Evolutionary conservation across 2,329 filamentous ascomycete genomes (phyloP), one percentile per base, ranked within the genome.

Genomic region (Zymoseptoria ardabiliae): DNA sequence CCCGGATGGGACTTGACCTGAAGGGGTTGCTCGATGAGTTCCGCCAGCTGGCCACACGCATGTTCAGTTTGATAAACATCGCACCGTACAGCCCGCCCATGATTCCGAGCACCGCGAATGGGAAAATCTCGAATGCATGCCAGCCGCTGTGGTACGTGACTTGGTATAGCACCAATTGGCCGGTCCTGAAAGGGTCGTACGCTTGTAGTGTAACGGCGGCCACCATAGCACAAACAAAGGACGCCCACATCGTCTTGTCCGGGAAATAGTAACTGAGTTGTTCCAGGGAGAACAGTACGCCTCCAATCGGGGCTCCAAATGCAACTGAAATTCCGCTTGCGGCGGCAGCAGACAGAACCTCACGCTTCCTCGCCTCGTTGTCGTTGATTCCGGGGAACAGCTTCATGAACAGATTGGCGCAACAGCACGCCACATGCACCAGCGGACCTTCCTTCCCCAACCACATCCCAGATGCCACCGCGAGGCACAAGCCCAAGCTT

Each of bases 241-340:
- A 96, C 73, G 97, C 94, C 94, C 94, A 99, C 94, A 99, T 97
- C 9, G 94, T 97, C 75, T 97, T 97, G 76, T 97, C 93, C 0
- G 94, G 93, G 68, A 97, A 97, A 74, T 97, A 97, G 73, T 97
- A 97, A 0, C 91, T 96, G 2, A 97, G 79, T 82, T 96, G 91
- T 83, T 96, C 93, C n/a, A 97, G 83, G 75, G 90, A 95, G 78
- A 97, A 97, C 20, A 97, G 78, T 21, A 97, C 93, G 53, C 93
- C 93, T 10, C 93, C 94, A 58, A 97, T 96, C 8, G 92, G 92
- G 5, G 92, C 90, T 28, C 92, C 92, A 73, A 97, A 97, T 51
- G 92, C 92, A 25, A 97, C 92, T 1, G 91, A 96, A 49, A 97
- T 96, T 48, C 92, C 92, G 5, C 91, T 90, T 2, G 92, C 91